A percentile compares a stretch with the other conserved stretches of the same genome.
These are phyloP conservation scores for Raffaelea albimanens DNA, from an alignment of 2,329 filamentous ascomycete species.

Conservation along the genomic window DNA sequence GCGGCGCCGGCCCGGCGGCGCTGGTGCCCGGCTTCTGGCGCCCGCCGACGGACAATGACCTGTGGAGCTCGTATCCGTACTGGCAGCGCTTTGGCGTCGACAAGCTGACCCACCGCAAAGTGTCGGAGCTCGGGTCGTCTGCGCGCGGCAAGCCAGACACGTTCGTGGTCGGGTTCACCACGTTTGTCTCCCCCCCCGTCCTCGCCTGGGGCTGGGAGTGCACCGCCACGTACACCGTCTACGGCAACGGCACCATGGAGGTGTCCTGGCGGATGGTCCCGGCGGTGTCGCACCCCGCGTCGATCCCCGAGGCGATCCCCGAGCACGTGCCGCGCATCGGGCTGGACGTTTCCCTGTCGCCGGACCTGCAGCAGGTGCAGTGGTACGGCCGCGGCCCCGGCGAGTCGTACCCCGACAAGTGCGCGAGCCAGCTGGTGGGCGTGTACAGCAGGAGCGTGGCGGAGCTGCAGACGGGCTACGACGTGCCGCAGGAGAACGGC, in stretches of 20 bases:
- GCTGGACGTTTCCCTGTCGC: conserved; percentile 42
- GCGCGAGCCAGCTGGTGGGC: conserved; percentile 41
- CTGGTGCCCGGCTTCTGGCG: conserved; percentile 48
- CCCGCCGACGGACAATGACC: conserved; percentile 59
- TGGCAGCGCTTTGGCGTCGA: conserved; percentile 47
- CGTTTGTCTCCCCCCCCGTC: conserved; percentile 47
- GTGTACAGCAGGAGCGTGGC: conserved; percentile 31
- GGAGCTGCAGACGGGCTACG: conserved; percentile 49
- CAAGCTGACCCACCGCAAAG: conserved; percentile 30
- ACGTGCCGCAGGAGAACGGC: conserved; percentile 59
- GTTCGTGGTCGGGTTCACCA: too few relatives aligned
- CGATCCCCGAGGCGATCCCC: too few relatives aligned
- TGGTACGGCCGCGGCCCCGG: conserved; percentile 58
- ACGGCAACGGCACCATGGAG: conserved; percentile 30
- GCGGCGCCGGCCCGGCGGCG: conserved; percentile 19
- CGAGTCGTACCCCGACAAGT: conserved; percentile 57
- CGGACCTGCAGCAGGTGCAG: conserved; percentile 33
- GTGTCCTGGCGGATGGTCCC: conserved; percentile 37
- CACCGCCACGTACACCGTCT: conserved; percentile 25
- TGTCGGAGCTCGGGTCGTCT: background rate
- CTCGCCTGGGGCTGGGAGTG: conserved; percentile 49
- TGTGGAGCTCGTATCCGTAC: conserved; percentile 40
- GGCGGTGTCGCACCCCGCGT: too few relatives aligned
- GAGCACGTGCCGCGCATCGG: conserved; percentile 52
- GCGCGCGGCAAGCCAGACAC: too few relatives aligned